These are phyloP conservation scores for Cryomyces minteri DNA, from an alignment of 495 filamentous ascomycete genomes.

Conservation along the genomic window DNA sequence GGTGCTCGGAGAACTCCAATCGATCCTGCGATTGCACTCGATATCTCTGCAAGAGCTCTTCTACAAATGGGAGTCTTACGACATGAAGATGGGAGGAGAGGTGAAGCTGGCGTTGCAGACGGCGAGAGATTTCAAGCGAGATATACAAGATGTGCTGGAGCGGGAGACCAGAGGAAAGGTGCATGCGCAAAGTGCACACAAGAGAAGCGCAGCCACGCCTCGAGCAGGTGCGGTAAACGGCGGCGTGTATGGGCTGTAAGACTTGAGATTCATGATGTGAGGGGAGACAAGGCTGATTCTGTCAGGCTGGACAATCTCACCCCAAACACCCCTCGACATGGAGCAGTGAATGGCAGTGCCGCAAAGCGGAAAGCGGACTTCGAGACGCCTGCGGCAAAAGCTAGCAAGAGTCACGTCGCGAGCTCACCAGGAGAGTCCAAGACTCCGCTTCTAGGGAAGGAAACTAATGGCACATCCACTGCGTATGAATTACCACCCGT, in stretches of 20 bases:
- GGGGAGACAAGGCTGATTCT: conserved; percentile 1
- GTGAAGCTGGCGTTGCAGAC: conserved; percentile 49
- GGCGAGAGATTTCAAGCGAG: conserved; percentile 60
- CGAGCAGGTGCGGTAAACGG: conserved; percentile 31
- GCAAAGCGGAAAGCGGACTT: conserved; percentile 45
- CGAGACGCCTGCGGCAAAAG: conserved; percentile 36
- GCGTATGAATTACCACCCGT: no score
- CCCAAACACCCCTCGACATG: conserved; percentile 44
- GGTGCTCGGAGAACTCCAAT: conserved; percentile 58
- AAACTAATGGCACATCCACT: no score
- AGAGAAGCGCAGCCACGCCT: conserved; percentile 46
- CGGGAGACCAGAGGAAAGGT: conserved; percentile 44
- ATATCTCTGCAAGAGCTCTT: conserved; percentile 67
- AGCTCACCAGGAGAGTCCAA: conserved; percentile 25
- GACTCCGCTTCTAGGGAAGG: conserved; percentile 5
- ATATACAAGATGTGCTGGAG: conserved; percentile 69
- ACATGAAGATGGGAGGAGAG: conserved; percentile 72
- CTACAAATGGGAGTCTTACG: conserved; percentile 97
- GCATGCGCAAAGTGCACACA: conserved; percentile 39
- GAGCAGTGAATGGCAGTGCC: conserved; percentile 31
- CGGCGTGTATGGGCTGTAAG: conserved; percentile 77
- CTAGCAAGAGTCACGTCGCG: conserved; percentile 25
- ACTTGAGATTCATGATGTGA: not conserved
- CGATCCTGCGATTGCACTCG: conserved; percentile 65
- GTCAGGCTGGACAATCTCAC: conserved; percentile 59